Conservation (phyloP, 164 flowering plant genomes). For the Malania oleifera region DNA sequence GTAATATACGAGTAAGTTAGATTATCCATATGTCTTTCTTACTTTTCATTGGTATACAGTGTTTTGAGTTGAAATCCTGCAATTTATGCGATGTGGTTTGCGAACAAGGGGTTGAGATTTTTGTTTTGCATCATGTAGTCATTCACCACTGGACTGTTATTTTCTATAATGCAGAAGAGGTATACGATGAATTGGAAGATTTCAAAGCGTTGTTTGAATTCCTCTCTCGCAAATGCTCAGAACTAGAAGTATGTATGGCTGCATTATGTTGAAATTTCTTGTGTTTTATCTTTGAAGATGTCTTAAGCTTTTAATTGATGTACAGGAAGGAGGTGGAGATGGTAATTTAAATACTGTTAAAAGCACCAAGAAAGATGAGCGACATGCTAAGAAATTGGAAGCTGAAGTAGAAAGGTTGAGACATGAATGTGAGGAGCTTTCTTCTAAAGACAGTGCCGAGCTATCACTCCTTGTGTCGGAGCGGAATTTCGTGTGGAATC, state of each 20-base stretch:
- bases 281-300: background rate
- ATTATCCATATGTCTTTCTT: too few species aligned
- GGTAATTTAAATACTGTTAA: slow-evolving; percentile 13
- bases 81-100: too few species aligned
- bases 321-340: slow-evolving; percentile 24
- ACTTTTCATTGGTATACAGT: too few species aligned
- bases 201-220: slow-evolving; percentile 39
- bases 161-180: slow-evolving; percentile 33
- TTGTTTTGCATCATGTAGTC: too few species aligned
- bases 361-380: slow-evolving; percentile 13
- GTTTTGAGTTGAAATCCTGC: too few species aligned
- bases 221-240: slow-evolving; percentile 28
- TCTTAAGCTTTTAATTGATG: slow-evolving; percentile 1
- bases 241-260: slow-evolving; percentile 31
- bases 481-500: slow-evolving; percentile 74
- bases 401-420: slow-evolving; percentile 47
- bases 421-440: slow-evolving; percentile 45
- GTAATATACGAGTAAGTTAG: too few species aligned
- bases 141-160: background rate
- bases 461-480: slow-evolving; percentile 61
- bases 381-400: slow-evolving; percentile 18
- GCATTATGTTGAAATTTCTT: background rate
- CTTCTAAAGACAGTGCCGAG: slow-evolving; percentile 44
- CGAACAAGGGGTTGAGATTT: background rate
- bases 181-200: slow-evolving; percentile 44